Base-by-base conservation (phyloP, 2,329 filamentous ascomycete genomes). In the Fusarium tuaranense region DNA sequence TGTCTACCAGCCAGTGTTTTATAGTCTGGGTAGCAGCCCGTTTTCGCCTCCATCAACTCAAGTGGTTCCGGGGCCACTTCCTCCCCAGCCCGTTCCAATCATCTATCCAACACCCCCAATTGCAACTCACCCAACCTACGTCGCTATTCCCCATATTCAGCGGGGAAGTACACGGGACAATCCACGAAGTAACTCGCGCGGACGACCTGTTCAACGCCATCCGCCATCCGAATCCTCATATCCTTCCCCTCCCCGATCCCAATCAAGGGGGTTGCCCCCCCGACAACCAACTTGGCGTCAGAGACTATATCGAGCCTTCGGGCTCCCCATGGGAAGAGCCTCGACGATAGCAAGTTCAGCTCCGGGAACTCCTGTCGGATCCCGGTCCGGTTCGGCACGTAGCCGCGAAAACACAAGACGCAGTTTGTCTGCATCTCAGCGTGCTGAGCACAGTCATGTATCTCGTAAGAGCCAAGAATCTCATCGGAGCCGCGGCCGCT, bases 291-390 rank as follows among this genome's bases (percentile, higher is more conserved):
- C 68, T 7, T 82, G 81, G 81, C 68, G 72, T 25, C 80, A 81
- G 51, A 69, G 78, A 16, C 12, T 84, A 1, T 59, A 71, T 59
- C 76, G 75, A 13, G 71, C 73, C 1, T 74, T 84, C 34, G 76
- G 72, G 6, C 60, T 82, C 16, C 82, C 82, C 3, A 20, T 76
- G 1, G 83, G 83, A 7, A 80, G 75, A 65, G 82, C 81, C 8
- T 84, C 81, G 0, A 85, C 83, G 2, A 80, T 84, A 59, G 75
- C 74, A 32, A 82, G 76, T 44, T 81, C 81, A 2, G 22, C 38
- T 8, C 68, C 74, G 16, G 73, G 65, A 27, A 73, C 75, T 32
- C 71, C 74, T 12, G 8, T 39, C 1, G 59, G 25, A 2, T 59
- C 68, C 8, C 63, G 51, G 25, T 34, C 69, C 16, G 63, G n/a